Conservation (phyloP, 192 early-diverging fungal species). For the Dissophora globulifera region DNA sequence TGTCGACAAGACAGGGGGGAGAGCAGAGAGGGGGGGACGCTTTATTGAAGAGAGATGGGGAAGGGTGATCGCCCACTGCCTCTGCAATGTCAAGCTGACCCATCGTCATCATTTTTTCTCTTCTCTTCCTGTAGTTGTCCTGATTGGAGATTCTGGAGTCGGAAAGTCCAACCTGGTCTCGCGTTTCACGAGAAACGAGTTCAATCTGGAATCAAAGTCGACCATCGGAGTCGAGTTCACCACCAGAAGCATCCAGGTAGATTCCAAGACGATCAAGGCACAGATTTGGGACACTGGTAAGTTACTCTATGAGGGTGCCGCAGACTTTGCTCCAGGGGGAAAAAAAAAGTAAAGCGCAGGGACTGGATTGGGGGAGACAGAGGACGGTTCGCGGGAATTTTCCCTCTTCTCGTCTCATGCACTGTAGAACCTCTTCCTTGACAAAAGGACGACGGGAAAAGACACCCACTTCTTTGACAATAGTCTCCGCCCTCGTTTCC, state of each 20-base stretch:
- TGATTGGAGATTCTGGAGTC: conserved; percentile 96
- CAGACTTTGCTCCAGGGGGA: too few relatives aligned
- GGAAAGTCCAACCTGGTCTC: conserved; percentile 98
- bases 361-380: too few relatives aligned
- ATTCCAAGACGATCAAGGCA: conserved; percentile 97
- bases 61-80: not conserved
- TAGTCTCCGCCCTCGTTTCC: too few relatives aligned
- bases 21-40: too few relatives aligned
- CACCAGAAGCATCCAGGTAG: conserved; percentile 95
- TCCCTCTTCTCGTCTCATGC: too few relatives aligned
- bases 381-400: too few relatives aligned
- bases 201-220: conserved; percentile 97
- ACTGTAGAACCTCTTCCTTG: too few relatives aligned
- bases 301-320: too few relatives aligned
- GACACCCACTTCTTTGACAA: too few relatives aligned
- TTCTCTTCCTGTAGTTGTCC: conserved; percentile 68
- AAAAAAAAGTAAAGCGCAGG: too few relatives aligned
- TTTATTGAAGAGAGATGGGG: not conserved
- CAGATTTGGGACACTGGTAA: conserved; percentile 99
- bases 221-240: conserved; percentile 99
- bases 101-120: not conserved
- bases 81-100: not conserved
- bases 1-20: not conserved
- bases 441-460: too few relatives aligned
- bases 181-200: conserved; percentile 98